phyloP scores from a whole-genome alignment of 2,329 filamentous ascomycete genomes.

The Hymenoscyphus infarciens region DNA sequence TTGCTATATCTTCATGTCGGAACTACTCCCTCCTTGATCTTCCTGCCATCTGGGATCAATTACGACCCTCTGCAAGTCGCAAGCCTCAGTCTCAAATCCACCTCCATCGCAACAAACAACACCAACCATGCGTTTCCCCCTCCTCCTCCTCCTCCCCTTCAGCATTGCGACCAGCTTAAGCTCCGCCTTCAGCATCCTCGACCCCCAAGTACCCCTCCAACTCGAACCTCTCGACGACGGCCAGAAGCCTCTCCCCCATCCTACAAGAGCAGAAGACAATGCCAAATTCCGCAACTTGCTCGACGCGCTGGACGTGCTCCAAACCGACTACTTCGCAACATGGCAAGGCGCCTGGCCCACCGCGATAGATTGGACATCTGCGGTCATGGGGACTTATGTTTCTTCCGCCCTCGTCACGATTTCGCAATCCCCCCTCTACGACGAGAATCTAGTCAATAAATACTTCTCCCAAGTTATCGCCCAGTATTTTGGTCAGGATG shows the following conservation, averaged over 20 bases:
- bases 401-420: conserved; percentile 70
- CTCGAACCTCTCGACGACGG: conserved; percentile 5
- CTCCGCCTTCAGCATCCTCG: conserved; percentile 10
- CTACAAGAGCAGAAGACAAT: conserved; percentile 16
- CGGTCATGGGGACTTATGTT: conserved; percentile 76
- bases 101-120: background rate
- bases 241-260: conserved; percentile 16
- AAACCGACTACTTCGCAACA: conserved; percentile 71
- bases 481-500: conserved; percentile 86
- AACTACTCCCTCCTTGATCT: conserved; percentile 17
- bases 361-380: conserved; percentile 90
- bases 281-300: conserved; percentile 36
- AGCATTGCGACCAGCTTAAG: conserved; percentile 9
- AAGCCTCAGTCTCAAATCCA: conserved; percentile 8
- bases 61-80: conserved; percentile 11
- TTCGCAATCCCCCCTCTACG: conserved; percentile 43
- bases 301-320: conserved; percentile 69
- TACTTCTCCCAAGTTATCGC: conserved; percentile 75
- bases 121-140: conserved; percentile 21
- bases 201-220: conserved; percentile 8
- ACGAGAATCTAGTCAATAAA: conserved; percentile 76
- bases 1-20: conserved; percentile 25
- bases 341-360: conserved; percentile 80
- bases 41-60: conserved; percentile 4
- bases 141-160: conserved; percentile 17